These are phyloP conservation scores for Mycosarcoma mackinlayi DNA, from an alignment of 1,284 basidiomycete genomes.

Conservation along the genomic window DNA sequence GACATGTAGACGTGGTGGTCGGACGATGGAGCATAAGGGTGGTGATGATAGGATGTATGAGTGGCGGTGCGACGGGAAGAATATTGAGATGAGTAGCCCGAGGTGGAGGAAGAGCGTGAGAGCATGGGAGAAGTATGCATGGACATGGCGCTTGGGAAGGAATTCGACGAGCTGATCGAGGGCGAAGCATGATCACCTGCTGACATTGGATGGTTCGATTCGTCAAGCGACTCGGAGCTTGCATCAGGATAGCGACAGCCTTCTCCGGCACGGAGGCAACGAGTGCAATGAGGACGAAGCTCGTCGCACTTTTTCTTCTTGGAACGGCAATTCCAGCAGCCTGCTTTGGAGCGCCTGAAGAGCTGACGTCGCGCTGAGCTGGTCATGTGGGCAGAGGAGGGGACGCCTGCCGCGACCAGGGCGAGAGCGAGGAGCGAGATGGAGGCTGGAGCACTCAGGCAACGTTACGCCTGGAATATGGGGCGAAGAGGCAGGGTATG, in stretches of 20 bases:
- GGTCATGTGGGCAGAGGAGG: slow-evolving; percentile 34
- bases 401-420: slow-evolving; percentile 38
- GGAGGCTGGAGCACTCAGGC: slow-evolving; percentile 20
- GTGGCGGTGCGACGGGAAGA: slow-evolving; percentile 10
- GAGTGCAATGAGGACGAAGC: slow-evolving; percentile 39
- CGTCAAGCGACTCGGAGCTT: slow-evolving; percentile 26
- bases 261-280: slow-evolving; percentile 39
- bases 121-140: slow-evolving; percentile 35
- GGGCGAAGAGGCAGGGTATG: not conserved
- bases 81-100: slow-evolving; percentile 26
- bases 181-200: slow-evolving; percentile 29
- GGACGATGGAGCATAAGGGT: slow-evolving; percentile 20
- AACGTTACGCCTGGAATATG: slow-evolving; percentile 14
- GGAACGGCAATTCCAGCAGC: slow-evolving; percentile 49
- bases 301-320: slow-evolving; percentile 57
- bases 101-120: slow-evolving; percentile 33
- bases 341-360: slow-evolving; percentile 49
- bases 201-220: slow-evolving; percentile 9
- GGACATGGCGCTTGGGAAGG: slow-evolving; percentile 22
- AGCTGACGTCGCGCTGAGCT: slow-evolving; percentile 45
- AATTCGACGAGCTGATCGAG: slow-evolving; percentile 21
- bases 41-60: slow-evolving; percentile 29
- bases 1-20: slow-evolving; percentile 1
- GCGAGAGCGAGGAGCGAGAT: slow-evolving; percentile 27
- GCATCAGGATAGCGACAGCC: slow-evolving; percentile 46